Base-by-base conservation (phyloP, 2,329 filamentous ascomycete genomes). In the Colletotrichum chrysophilum region DNA sequence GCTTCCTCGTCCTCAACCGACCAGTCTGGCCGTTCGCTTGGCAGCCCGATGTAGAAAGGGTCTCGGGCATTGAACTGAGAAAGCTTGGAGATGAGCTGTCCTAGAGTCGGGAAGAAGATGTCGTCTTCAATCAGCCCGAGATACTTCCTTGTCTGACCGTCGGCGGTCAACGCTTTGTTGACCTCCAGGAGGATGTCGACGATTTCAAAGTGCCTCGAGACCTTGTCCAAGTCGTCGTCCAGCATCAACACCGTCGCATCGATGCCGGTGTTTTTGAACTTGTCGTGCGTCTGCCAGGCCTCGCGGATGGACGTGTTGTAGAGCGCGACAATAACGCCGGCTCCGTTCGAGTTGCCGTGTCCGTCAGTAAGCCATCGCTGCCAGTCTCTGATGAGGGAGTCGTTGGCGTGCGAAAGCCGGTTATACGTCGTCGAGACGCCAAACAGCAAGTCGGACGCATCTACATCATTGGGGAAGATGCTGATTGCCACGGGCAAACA, bases 121-220 rank as follows among this genome's bases (percentile, higher is more conserved):
- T 86, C 84, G 76, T 89, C 87, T 36, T 89, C 88, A 2, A 89
- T 77, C 2, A 89, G 80, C 2, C 83, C 87, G 48, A 85, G 84
- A 81, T 86, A 88, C 58, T 79, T 81, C 81, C 87, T 87, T 60
- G 79, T 77, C 24, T 83, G 80, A 5, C 84, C 84, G 16, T 82
- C 83, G 7, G 82, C 82, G 3, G 81, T 81, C 6, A 87, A 77
- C 6, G 80, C 82, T 4, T 81, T 82, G 7, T 79, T 80, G 58
- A 84, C 82, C 6, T 80, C 79, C 56, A 82, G 81, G 52, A 87
- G 78, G 24, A 83, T 79, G 13, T 82, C 77, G 3, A 85, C 79
- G 73, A 88, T 81, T 73, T 86, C 85, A 26, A 85, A 79, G 73
- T 88, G 87, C 21, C 84, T 78, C 55, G 79, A 80, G 1, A 84